phyloP scores from a whole-genome alignment of 2,329 filamentous ascomycete genomes.

The Tricladium varicosporioides region DNA sequence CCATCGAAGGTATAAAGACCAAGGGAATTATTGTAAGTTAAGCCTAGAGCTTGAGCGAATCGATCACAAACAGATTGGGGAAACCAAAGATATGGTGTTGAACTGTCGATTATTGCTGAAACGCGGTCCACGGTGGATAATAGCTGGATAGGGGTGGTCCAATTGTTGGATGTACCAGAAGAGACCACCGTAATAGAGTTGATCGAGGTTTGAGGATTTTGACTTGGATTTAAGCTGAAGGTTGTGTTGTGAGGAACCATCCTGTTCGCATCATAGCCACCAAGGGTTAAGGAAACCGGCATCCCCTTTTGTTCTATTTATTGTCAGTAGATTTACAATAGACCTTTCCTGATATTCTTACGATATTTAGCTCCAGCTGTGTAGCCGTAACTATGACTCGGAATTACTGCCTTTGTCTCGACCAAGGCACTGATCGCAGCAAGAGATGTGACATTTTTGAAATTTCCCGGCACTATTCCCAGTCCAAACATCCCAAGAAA shows the following conservation, averaged over 20 bases:
- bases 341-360: constrained; percentile 37
- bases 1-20: constrained; percentile 64
- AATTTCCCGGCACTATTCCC: constrained; percentile 53
- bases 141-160: constrained; percentile 44
- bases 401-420: constrained; percentile 57
- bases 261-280: constrained; percentile 65
- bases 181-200: constrained; percentile 27
- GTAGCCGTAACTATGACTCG: constrained; percentile 72
- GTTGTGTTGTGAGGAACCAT: constrained; percentile 58
- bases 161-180: constrained; percentile 45
- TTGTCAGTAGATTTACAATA: constrained; percentile 27
- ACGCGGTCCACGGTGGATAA: constrained; percentile 23
- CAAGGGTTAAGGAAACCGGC: constrained; percentile 61
- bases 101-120: constrained; percentile 53
- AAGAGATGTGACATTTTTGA: constrained; percentile 48
- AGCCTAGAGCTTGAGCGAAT: constrained; percentile 62
- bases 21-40: constrained; percentile 62
- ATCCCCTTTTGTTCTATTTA: constrained; percentile 40
- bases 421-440: constrained; percentile 56
- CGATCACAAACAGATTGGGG: constrained; percentile 58
- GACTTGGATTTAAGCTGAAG: constrained; percentile 55
- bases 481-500: constrained; percentile 56
- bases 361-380: constrained; percentile 74
- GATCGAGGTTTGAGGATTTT: constrained; percentile 39
- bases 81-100: constrained; percentile 63